These are phyloP conservation scores for Aspergillus sp. DNA, from an alignment of 2,329 filamentous ascomycete genomes.

Conservation along the genomic window DNA sequence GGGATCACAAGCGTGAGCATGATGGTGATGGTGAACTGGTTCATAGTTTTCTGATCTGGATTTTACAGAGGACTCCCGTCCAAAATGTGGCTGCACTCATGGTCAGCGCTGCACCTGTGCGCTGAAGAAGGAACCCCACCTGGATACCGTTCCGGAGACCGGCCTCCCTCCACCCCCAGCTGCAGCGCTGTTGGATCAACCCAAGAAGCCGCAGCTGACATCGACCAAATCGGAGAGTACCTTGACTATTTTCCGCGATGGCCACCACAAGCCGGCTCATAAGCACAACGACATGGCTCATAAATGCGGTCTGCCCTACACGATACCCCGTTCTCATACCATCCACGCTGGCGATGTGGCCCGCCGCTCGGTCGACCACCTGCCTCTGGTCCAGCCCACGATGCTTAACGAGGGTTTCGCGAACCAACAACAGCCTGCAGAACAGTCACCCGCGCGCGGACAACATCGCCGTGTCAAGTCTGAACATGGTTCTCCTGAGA, in stretches of 20 bases:
- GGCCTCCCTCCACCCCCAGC: conserved; percentile 45
- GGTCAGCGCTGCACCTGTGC: conserved; percentile 63
- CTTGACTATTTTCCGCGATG: conserved; percentile 63
- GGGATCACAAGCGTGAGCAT: conserved; percentile 43
- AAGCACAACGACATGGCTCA: conserved; percentile 66
- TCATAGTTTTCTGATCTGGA: conserved; percentile 36
- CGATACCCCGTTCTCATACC: conserved; percentile 58
- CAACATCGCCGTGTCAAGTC: conserved; percentile 44
- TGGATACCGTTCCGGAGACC: conserved; percentile 52
- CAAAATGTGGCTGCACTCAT: conserved; percentile 55
- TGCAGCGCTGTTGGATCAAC: conserved; percentile 46
- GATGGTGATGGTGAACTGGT: conserved; percentile 29
- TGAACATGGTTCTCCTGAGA: conserved; percentile 50
- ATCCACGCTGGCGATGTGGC: conserved; percentile 50
- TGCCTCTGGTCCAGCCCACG: conserved; percentile 43
- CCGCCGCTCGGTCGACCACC: conserved; percentile 55
- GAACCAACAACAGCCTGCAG: conserved; percentile 27
- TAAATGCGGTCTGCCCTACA: conserved; percentile 64
- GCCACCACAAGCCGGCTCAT: conserved; percentile 65
- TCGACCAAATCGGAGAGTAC: conserved; percentile 61
- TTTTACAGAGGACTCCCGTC: conserved; percentile 37
- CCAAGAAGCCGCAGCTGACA: conserved; percentile 58
- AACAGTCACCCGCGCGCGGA: conserved; percentile 32
- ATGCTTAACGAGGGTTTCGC: conserved; percentile 34
- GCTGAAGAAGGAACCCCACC: conserved; percentile 58